Percentiles rank a stretch among this genome's conserved stretches.
These are phyloP conservation scores for Neopestalotiopsis sp. DNA, from an alignment of 2,329 filamentous ascomycete species.

Conservation along the genomic window DNA sequence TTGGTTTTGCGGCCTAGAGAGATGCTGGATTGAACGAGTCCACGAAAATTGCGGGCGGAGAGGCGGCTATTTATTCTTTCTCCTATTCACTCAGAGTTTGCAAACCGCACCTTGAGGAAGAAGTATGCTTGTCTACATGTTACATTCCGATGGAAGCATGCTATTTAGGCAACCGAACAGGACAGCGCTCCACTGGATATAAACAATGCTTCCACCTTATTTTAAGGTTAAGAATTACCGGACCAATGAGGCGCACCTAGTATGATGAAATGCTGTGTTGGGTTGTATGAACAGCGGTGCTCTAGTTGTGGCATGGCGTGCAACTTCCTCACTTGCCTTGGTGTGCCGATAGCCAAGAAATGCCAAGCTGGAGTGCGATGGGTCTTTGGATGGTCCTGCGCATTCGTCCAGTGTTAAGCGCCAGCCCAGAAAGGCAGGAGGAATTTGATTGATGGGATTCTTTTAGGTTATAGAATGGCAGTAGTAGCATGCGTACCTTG, in stretches of 20 bases:
- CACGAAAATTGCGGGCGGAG: not conserved
- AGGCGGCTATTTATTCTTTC: not conserved
- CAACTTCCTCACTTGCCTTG: slow-evolving; percentile 9
- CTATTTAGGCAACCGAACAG: not conserved
- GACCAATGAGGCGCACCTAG: not conserved
- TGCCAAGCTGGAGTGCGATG: slow-evolving; percentile 10
- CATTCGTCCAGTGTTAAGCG: not conserved
- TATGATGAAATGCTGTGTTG: not conserved
- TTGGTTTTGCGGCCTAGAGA: not conserved
- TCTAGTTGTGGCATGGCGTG: not conserved
- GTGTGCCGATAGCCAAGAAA: slow-evolving; percentile 13
- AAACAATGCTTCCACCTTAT: not conserved
- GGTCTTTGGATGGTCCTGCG: not conserved
- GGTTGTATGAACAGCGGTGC: not conserved
- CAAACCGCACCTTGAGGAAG: not conserved
- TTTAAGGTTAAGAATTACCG: slow-evolving; percentile 9
- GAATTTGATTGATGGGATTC: not conserved
- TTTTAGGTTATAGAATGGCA: not conserved
- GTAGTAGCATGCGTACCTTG: not conserved
- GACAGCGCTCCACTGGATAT: not conserved
- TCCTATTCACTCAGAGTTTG: not conserved
- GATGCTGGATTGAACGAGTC: not conserved
- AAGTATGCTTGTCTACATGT: not conserved
- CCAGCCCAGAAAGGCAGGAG: slow-evolving; percentile 13
- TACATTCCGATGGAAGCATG: not conserved